Base-by-base conservation (phyloP, 2,329 filamentous ascomycete genomes). In the Arthrobotrys conoides region DNA sequence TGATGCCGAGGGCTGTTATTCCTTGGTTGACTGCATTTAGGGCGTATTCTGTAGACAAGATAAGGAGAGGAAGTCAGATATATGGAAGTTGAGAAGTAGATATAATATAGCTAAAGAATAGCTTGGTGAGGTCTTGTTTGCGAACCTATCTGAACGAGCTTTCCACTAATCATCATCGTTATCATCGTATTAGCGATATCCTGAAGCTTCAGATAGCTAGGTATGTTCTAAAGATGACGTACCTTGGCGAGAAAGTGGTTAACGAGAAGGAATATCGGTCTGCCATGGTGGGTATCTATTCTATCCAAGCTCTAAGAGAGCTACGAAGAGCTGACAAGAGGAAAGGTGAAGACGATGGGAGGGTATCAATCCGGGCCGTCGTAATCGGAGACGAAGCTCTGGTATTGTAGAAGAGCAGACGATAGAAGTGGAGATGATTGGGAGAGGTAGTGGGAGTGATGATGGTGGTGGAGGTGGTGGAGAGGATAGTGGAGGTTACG, bases 211-310 rank as follows among this genome's bases (percentile, higher is more conserved):
- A 44, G 73, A 67, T 55, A 71, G 72, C 38, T 64, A 22, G 36
- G 36, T 14, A 18, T 30, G 27, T 6, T 30, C 1, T 14, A 75
- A 73, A 72, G 80, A 72, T 80, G 76, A 82, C 82, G 81, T 91
- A 96, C 96, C 95, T 99, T 85, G 96, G 96, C 84, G 96, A 98
- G 91, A 99, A 99, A 81, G 96, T 99, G 81, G 96, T 99, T 85
- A 99, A 90, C 78, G 96, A 99, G 91, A 99, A 99, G 71, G 95
- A 97, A 87, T 99, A 99, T 88, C 96, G 90, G 87, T 99, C 96
- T 84, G 96, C 95, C 95, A 99, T 99, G 84, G 81, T 87, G 61
- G 51, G 22, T 41, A 55, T 55, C 4, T 24, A 53, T 53, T 41
- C 38, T 57, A 24, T 38, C 10, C 16, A 46, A 75, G 71, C 71